Conservation (phyloP, 371 early-diverging fungal genomes). For the Chytridium lagenaria region DNA sequence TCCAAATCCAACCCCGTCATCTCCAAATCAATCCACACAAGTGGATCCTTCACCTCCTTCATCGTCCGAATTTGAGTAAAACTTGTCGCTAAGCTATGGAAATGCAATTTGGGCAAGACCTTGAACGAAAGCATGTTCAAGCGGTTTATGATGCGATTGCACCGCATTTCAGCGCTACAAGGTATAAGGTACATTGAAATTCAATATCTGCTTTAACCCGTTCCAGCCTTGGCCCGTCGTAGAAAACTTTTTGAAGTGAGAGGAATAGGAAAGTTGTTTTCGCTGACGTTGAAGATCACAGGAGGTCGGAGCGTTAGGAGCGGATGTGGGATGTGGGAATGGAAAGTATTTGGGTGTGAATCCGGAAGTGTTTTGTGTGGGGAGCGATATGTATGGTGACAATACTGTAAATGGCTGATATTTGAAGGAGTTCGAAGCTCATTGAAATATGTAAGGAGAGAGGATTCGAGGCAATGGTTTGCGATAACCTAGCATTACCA, state of each 20-base stretch:
- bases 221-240: slow-evolving; percentile 96
- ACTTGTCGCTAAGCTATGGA: not conserved
- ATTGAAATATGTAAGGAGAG: slow-evolving; percentile 77
- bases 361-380: slow-evolving; percentile 72
- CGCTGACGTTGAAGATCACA: slow-evolving; percentile 40
- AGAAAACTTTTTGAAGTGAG: slow-evolving; percentile 77
- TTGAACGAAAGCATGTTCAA: slow-evolving; percentile 14
- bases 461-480: slow-evolving; percentile 84
- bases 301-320: slow-evolving; percentile 77
- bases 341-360: slow-evolving; percentile 96
- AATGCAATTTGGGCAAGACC: slow-evolving; percentile 13
- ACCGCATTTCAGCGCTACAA: slow-evolving; percentile 89
- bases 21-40: slow-evolving; percentile 91
- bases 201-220: not conserved
- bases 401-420: not conserved
- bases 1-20: slow-evolving; percentile 74
- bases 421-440: slow-evolving; percentile 72
- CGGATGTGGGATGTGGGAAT: slow-evolving; percentile 97
- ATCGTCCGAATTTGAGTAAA: not conserved
- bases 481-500: slow-evolving; percentile 82
- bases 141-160: slow-evolving; percentile 92
- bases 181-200: slow-evolving; percentile 77
- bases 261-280: not conserved
- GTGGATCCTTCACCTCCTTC: slow-evolving; percentile 45
- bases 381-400: slow-evolving; percentile 77